Evolutionary conservation across 2,329 filamentous ascomycete genomes (phyloP).

Genomic region (Cladosporium cucumerinum): DNA sequence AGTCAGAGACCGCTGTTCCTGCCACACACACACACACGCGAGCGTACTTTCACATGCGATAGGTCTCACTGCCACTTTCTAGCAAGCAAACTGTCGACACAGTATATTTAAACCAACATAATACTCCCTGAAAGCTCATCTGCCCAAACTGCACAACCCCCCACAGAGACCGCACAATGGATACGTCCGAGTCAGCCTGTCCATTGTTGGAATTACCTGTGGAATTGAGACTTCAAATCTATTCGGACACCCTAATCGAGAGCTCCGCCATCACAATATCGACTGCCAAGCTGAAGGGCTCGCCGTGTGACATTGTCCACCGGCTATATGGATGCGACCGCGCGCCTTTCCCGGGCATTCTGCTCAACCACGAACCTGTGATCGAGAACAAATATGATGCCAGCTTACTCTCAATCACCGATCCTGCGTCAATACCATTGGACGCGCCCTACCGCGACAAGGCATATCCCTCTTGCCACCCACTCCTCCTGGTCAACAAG

Average conservation of each 20-base stretch:
- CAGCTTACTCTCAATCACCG: conserved; percentile 32
- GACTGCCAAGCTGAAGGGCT: conserved; percentile 35
- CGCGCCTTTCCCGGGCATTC: conserved; percentile 37
- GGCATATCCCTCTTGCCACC: conserved; percentile 15
- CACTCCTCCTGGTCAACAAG: conserved; percentile 28
- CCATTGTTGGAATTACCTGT: conserved; percentile 35
- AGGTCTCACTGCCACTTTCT: neutral
- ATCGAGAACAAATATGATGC: conserved; percentile 34
- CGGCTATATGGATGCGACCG: conserved; percentile 26
- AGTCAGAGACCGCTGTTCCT: conserved; percentile 10
- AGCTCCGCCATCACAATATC: conserved; percentile 39
- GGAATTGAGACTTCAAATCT: conserved; percentile 43
- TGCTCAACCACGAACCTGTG: conserved; percentile 36
- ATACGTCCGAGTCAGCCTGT: conserved; percentile 16
- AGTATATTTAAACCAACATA: neutral
- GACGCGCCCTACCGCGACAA: conserved; percentile 1
- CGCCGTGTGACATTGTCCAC: conserved; percentile 30
- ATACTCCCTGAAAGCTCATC: neutral
- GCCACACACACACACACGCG: neutral
- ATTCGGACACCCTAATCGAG: conserved; percentile 39
- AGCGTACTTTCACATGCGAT: neutral
- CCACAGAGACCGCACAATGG: neutral
- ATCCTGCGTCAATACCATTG: conserved; percentile 27
- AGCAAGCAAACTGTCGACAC: neutral
- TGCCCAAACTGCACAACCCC: neutral